Conservation (phyloP, 352 stramenopile genomes). For the Aphanomyces stellatus region DNA sequence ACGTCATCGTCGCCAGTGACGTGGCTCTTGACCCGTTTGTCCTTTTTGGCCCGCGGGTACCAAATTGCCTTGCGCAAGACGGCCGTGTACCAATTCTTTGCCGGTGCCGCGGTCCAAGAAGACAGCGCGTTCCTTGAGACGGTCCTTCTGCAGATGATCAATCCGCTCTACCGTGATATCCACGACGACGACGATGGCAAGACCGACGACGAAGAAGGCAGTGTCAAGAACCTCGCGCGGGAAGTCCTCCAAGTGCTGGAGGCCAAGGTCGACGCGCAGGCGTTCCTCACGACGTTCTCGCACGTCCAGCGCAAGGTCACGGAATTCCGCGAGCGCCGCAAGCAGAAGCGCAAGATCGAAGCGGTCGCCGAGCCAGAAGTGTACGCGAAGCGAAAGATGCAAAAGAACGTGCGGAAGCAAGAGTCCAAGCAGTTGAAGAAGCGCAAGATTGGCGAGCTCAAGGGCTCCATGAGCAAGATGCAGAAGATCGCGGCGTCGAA, state of each 20-base stretch:
- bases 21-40: slow-evolving; percentile 80
- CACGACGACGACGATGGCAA: neutral
- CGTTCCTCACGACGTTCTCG: slow-evolving; percentile 75
- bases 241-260: slow-evolving; percentile 85
- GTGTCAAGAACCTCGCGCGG: slow-evolving; percentile 48
- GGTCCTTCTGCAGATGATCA: slow-evolving; percentile 70
- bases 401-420: slow-evolving; percentile 82
- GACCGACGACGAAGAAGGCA: neutral
- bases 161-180: slow-evolving; percentile 57
- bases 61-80: slow-evolving; percentile 44
- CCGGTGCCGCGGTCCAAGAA: slow-evolving; percentile 54
- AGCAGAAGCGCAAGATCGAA: slow-evolving; percentile 71
- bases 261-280: slow-evolving; percentile 51
- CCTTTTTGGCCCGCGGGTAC: slow-evolving; percentile 56
- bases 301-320: slow-evolving; percentile 79
- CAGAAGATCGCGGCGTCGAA: slow-evolving; percentile 16
- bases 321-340: slow-evolving; percentile 55
- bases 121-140: slow-evolving; percentile 35
- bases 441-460: slow-evolving; percentile 80
- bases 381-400: slow-evolving; percentile 66
- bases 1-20: slow-evolving; percentile 38
- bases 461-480: slow-evolving; percentile 31
- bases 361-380: slow-evolving; percentile 63
- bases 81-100: slow-evolving; percentile 82
- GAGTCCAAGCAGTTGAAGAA: slow-evolving; percentile 79